phyloP scores from a whole-genome alignment of 2,329 filamentous ascomycete genomes.

The Neonectria sp. region DNA sequence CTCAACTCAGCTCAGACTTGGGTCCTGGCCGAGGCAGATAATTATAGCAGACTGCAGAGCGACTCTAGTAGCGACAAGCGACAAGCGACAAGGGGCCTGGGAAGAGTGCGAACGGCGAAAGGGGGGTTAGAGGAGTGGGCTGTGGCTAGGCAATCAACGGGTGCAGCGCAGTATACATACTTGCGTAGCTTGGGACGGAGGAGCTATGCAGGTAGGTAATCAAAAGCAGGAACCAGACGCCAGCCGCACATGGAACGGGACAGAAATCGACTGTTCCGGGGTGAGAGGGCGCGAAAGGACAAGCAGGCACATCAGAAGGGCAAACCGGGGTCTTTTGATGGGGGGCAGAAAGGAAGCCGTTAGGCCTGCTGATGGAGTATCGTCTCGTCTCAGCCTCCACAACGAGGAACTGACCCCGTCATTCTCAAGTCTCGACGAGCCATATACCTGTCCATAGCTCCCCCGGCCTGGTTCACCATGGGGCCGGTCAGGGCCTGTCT shows the following conservation, averaged over 20 bases:
- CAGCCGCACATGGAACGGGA: conserved; percentile 26
- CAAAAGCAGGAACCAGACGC: conserved; percentile 41
- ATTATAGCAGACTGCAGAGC: conserved; percentile 6
- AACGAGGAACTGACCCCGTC: conserved; percentile 47
- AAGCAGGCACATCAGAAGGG: conserved; percentile 38
- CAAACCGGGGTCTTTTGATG: conserved; percentile 42
- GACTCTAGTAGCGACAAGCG: not conserved
- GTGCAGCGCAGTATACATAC: conserved; percentile 24
- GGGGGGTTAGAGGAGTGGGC: conserved; percentile 35
- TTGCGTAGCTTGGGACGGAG: conserved; percentile 27
- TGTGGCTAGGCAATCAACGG: conserved; percentile 37
- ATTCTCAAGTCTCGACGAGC: conserved; percentile 42
- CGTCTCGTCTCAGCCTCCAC: conserved; percentile 57
- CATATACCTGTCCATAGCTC: conserved; percentile 15
- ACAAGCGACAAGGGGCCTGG: conserved; percentile 17
- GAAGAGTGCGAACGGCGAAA: conserved; percentile 35
- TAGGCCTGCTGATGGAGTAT: conserved; percentile 58
- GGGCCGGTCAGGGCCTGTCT: conserved; percentile 29
- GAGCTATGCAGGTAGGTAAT: conserved; percentile 31
- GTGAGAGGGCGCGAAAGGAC: conserved; percentile 31
- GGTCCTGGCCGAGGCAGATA: conserved; percentile 16
- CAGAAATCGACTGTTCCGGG: conserved; percentile 36
- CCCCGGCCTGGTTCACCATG: conserved; percentile 15
- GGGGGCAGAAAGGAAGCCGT: conserved; percentile 45
- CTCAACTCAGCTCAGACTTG: conserved; percentile 25